Percentiles rank a stretch among this genome's conserved stretches.
phyloP scores from a whole-genome alignment of 805 yeast species.

The Ogataea thermomethanolica region DNA sequence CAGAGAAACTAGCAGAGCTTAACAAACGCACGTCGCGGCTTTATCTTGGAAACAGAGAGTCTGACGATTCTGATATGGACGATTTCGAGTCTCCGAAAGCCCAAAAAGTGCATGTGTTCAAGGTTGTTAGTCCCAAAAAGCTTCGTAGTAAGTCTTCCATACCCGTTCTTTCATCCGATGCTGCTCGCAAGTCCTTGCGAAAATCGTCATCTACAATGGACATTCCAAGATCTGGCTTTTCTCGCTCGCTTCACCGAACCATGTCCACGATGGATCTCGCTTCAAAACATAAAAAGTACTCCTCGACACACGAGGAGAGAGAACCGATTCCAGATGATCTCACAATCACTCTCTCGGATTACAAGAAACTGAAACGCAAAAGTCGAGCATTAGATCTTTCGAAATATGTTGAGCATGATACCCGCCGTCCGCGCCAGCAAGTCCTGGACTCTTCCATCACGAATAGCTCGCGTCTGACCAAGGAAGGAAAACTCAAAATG shows the following conservation, averaged over 20 bases:
- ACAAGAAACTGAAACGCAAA: constrained; percentile 24
- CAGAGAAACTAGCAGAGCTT: constrained; percentile 12
- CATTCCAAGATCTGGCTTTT: constrained; percentile 16
- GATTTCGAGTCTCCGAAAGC: constrained; percentile 24
- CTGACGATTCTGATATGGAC: constrained; percentile 25
- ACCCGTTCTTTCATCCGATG: constrained; percentile 25
- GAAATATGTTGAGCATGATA: constrained; percentile 25
- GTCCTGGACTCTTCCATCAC: constrained; percentile 9
- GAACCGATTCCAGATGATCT: constrained; percentile 28
- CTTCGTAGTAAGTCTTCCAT: constrained; percentile 25
- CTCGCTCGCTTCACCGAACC: constrained; percentile 5
- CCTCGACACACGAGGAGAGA: constrained; percentile 21
- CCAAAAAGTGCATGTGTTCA: constrained; percentile 22
- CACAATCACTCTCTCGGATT: constrained; percentile 29
- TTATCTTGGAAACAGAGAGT: background rate
- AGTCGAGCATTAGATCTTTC: constrained; percentile 27
- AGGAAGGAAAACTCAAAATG: constrained; percentile 31
- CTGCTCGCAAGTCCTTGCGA: constrained; percentile 22
- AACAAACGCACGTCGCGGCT: constrained; percentile 1
- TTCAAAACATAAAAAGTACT: background rate
- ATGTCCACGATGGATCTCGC: constrained; percentile 9
- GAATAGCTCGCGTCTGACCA: constrained; percentile 25
- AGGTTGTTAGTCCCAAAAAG: constrained; percentile 10
- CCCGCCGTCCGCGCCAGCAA: constrained; percentile 8
- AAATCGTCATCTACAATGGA: constrained; percentile 31